phyloP scores from a whole-genome alignment of 306 rosid genomes.

The Malus sylvestris region DNA sequence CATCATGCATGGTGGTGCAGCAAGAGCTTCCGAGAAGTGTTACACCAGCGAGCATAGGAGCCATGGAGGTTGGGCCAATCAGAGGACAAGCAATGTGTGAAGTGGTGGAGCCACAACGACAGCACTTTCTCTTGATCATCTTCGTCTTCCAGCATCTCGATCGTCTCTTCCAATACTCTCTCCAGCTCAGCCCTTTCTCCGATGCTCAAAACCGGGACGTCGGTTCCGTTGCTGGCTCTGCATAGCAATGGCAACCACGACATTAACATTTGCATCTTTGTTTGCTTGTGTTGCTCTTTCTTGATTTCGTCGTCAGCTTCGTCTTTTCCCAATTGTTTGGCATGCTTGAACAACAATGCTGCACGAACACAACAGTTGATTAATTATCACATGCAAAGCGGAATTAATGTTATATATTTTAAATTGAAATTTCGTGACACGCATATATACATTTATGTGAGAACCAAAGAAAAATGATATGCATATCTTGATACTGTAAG shows the following conservation, averaged over 20 bases:
- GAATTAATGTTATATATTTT: too few species aligned
- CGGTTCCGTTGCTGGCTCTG: slow-evolving; percentile 58
- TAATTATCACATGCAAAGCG: too few species aligned
- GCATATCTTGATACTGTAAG: too few species aligned
- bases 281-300: slow-evolving; percentile 30
- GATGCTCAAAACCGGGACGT: slow-evolving; percentile 45
- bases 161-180: slow-evolving; percentile 46
- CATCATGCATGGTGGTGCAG: slow-evolving; percentile 4
- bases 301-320: slow-evolving; percentile 21
- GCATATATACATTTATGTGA: too few species aligned
- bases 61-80: slow-evolving; percentile 83
- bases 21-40: slow-evolving; percentile 48
- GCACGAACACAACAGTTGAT: background rate
- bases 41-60: slow-evolving; percentile 64
- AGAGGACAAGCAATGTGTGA: slow-evolving; percentile 47
- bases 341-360: slow-evolving; percentile 66
- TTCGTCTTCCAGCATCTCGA: slow-evolving; percentile 36
- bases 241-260: slow-evolving; percentile 79
- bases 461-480: too few species aligned
- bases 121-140: slow-evolving; percentile 56
- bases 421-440: too few species aligned
- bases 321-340: slow-evolving; percentile 33
- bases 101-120: slow-evolving; percentile 78
- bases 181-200: slow-evolving; percentile 47
- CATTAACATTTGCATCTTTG: slow-evolving; percentile 48